Percentiles rank a stretch among this genome's conserved stretches.
phyloP scores from a whole-genome alignment of 1,284 basidiomycete genomes.

The Ceratorhiza oryzae-sativae region DNA sequence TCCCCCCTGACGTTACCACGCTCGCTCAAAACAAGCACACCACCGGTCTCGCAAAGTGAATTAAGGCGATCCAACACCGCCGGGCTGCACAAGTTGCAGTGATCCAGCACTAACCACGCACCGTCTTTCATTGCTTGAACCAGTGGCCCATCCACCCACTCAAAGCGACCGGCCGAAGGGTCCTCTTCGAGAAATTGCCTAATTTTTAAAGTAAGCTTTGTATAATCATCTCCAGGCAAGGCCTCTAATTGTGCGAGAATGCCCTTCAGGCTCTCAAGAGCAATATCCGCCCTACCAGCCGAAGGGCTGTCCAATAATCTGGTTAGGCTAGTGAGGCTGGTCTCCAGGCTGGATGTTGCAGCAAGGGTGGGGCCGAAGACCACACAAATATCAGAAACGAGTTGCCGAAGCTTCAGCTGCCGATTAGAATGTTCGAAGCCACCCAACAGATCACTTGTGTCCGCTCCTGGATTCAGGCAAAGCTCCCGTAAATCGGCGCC shows the following conservation, averaged over 20 bases:
- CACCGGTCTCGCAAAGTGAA: constrained; percentile 90
- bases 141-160: constrained; percentile 97
- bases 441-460: constrained; percentile 93
- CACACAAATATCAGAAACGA: background rate
- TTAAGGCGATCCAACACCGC: constrained; percentile 98
- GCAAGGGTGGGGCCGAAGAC: background rate
- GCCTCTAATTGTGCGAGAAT: background rate
- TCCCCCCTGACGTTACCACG: constrained; percentile 83
- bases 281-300: background rate
- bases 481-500: constrained; percentile 79
- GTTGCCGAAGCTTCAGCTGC: constrained; percentile 20
- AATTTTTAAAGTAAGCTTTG: background rate
- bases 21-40: constrained; percentile 85
- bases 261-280: background rate
- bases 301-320: background rate
- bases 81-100: constrained; percentile 93
- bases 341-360: background rate
- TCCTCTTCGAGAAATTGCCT: constrained; percentile 13
- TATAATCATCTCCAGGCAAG: background rate
- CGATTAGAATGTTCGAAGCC: constrained; percentile 82
- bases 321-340: background rate
- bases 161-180: constrained; percentile 68
- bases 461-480: constrained; percentile 85
- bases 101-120: constrained; percentile 90
- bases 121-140: constrained; percentile 86